Conservation (phyloP, 495 filamentous ascomycete genomes). For the Penicillium taxi region DNA sequence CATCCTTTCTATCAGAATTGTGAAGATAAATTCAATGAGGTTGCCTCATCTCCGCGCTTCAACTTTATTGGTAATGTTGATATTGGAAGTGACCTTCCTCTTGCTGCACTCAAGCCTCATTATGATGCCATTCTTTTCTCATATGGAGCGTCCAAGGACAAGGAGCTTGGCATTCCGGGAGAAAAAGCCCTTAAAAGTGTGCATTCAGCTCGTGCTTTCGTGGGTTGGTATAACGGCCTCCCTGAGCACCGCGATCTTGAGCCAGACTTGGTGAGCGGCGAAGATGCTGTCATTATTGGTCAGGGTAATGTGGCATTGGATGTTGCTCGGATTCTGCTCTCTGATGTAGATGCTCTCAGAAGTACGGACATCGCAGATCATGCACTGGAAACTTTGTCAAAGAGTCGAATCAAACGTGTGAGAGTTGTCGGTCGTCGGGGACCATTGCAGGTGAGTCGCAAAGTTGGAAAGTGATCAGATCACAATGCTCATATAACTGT, state of each 20-base stretch:
- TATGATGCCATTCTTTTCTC: constrained; percentile 92
- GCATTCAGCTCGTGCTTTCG: constrained; percentile 86
- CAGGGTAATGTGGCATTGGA: constrained; percentile 96
- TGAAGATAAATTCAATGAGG: constrained; percentile 83
- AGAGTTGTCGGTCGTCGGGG: constrained; percentile 80
- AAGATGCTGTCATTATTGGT: constrained; percentile 82
- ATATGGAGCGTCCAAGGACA: constrained; percentile 83
- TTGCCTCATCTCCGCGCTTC: constrained; percentile 72
- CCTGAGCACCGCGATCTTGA: constrained; percentile 72
- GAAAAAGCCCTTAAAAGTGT: constrained; percentile 65
- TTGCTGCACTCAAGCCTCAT: constrained; percentile 62
- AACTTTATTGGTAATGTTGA: constrained; percentile 87
- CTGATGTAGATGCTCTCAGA: constrained; percentile 58
- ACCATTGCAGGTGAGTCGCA: constrained; percentile 60
- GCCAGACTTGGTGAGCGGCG: constrained; percentile 68
- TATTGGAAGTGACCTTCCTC: constrained; percentile 64
- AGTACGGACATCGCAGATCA: constrained; percentile 83
- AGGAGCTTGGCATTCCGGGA: constrained; percentile 69
- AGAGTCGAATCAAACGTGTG: constrained; percentile 70
- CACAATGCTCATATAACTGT: constrained; percentile 4
- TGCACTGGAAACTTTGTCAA: constrained; percentile 64
- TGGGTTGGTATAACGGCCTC: constrained; percentile 97
- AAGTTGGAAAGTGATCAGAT: not conserved
- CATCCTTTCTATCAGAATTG: constrained; percentile 58
- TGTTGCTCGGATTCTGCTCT: constrained; percentile 80